phyloP scores from a whole-genome alignment of 371 early-diverging fungal genomes.

The Chytridiales sp. region DNA sequence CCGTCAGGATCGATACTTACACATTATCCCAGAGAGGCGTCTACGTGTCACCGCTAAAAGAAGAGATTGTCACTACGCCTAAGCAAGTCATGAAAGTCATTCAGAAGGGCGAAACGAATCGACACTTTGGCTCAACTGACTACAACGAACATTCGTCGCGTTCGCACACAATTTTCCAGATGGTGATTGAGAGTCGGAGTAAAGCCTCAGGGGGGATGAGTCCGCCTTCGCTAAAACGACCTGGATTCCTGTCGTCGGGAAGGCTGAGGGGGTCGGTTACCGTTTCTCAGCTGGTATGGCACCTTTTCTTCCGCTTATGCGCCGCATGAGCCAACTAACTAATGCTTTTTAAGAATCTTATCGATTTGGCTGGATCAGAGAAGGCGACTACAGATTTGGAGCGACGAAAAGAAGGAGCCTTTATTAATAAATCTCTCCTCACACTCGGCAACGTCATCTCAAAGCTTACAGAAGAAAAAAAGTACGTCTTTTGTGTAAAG shows the following conservation, averaged over 20 bases:
- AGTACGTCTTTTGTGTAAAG: not conserved
- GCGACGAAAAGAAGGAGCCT: constrained; percentile 88
- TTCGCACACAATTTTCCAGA: constrained; percentile 89
- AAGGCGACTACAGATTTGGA: constrained; percentile 73
- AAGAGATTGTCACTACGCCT: constrained; percentile 84
- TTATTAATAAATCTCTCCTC: constrained; percentile 89
- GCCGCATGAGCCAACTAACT: not conserved
- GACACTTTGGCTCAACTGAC: constrained; percentile 78
- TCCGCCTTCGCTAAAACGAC: constrained; percentile 25
- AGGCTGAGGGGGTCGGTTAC: constrained; percentile 62
- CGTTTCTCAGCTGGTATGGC: constrained; percentile 64
- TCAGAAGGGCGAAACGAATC: constrained; percentile 75
- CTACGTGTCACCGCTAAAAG: constrained; percentile 81
- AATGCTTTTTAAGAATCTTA: constrained; percentile 63
- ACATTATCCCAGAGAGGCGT: constrained; percentile 67
- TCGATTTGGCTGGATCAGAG: constrained; percentile 96
- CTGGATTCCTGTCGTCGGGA: constrained; percentile 50
- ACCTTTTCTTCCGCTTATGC: not conserved
- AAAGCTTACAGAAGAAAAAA: constrained; percentile 63
- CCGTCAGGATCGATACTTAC: not conserved
- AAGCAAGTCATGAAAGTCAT: constrained; percentile 79
- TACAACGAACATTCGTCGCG: constrained; percentile 85
- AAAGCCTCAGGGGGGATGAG: constrained; percentile 33
- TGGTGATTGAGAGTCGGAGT: constrained; percentile 67
- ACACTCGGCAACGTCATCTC: constrained; percentile 90